These are phyloP conservation scores for Puccinia coronata DNA, from an alignment of 1,284 basidiomycete species.

Conservation along the genomic window DNA sequence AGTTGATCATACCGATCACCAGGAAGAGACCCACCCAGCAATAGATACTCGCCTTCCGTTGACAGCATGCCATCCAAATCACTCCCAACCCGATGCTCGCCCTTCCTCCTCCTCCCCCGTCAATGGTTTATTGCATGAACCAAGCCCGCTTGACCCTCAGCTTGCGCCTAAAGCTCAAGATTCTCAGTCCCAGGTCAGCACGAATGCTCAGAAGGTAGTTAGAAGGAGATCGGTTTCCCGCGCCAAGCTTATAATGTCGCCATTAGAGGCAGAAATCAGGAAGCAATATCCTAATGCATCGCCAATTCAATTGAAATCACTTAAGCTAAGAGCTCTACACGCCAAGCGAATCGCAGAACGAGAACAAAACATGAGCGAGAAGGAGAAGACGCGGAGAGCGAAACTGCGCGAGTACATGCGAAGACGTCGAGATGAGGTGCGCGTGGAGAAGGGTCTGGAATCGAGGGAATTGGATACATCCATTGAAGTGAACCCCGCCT, in stretches of 20 bases:
- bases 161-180: background rate
- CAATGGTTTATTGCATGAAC: background rate
- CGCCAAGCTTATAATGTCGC: no score
- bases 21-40: background rate
- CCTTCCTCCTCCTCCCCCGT: background rate
- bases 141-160: background rate
- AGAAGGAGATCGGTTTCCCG: background rate
- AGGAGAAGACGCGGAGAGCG: conserved; percentile 29
- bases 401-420: conserved; percentile 47
- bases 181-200: background rate
- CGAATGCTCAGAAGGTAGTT: background rate
- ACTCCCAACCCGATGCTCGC: background rate
- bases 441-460: conserved; percentile 19
- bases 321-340: conserved; percentile 41
- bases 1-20: background rate
- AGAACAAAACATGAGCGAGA: conserved; percentile 45
- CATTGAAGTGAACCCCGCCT: background rate
- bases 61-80: background rate
- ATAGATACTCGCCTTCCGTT: background rate
- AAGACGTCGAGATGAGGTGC: conserved; percentile 39
- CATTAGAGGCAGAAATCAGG: conserved; percentile 37
- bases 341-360: conserved; percentile 38
- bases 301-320: conserved; percentile 36
- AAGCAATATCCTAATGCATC: conserved; percentile 29
- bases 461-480: background rate